Percentiles rank a stretch among this genome's conserved stretches.
phyloP scores from a whole-genome alignment of 192 early-diverging fungal species.

The Coemansia sp. region DNA sequence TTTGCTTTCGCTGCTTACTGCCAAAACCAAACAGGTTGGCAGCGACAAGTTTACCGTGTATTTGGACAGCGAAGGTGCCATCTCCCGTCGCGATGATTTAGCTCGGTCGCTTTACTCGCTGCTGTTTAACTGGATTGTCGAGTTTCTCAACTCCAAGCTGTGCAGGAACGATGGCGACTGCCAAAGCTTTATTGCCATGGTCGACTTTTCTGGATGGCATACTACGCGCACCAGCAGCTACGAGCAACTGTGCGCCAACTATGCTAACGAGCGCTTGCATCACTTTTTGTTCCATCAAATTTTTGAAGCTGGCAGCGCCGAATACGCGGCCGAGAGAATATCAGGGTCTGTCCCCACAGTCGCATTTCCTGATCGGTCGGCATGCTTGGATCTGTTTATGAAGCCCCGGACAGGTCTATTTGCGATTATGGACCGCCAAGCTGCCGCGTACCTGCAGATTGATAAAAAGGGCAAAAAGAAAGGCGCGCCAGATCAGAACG shows the following conservation, averaged over 20 bases:
- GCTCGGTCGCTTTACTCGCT: slow-evolving; percentile 78
- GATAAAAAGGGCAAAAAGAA: slow-evolving; percentile 31
- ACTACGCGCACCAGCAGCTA: slow-evolving; percentile 43
- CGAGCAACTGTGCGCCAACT: slow-evolving; percentile 75
- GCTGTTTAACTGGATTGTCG: slow-evolving; percentile 80
- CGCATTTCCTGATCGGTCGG: slow-evolving; percentile 61
- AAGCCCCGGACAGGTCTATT: slow-evolving; percentile 70
- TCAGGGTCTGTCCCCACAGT: slow-evolving; percentile 44
- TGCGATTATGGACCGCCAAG: slow-evolving; percentile 69
- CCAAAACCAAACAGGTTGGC: slow-evolving; percentile 79
- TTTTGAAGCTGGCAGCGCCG: slow-evolving; percentile 65
- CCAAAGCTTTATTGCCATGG: slow-evolving; percentile 76
- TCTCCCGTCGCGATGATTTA: slow-evolving; percentile 68
- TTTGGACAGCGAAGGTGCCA: slow-evolving; percentile 70
- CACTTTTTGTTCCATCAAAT: slow-evolving; percentile 69
- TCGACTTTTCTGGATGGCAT: slow-evolving; percentile 84
- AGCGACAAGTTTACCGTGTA: slow-evolving; percentile 81
- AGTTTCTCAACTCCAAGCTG: slow-evolving; percentile 80
- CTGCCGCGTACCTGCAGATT: slow-evolving; percentile 37
- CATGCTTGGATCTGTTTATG: slow-evolving; percentile 72
- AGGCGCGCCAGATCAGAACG: slow-evolving; percentile 22
- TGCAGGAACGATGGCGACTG: slow-evolving; percentile 61
- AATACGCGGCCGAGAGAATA: slow-evolving; percentile 64
- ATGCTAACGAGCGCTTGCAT: slow-evolving; percentile 85
- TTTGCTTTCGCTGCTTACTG: slow-evolving; percentile 76